Conservation (phyloP, 2,329 filamentous ascomycete genomes). For the Fusarium sp. region DNA sequence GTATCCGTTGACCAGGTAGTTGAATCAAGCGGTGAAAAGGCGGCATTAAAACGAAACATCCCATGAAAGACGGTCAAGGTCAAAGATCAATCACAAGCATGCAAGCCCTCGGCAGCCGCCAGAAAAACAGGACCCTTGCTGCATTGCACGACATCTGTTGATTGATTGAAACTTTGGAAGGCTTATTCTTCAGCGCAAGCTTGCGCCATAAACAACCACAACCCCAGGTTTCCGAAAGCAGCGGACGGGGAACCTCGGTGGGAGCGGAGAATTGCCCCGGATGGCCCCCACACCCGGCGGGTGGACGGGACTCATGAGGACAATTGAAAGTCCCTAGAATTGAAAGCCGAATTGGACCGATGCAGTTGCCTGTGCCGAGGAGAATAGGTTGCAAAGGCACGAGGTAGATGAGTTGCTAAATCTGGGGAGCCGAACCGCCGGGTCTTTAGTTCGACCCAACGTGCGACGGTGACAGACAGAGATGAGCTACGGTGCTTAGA, state of each 20-base stretch:
- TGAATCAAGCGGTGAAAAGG: slow-evolving; percentile 37
- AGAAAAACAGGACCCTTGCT: slow-evolving; percentile 33
- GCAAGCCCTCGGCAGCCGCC: slow-evolving; percentile 8
- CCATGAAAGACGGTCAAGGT: slow-evolving; percentile 41
- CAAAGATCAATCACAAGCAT: slow-evolving; percentile 30
- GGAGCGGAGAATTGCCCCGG: slow-evolving; percentile 6
- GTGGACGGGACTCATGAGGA: background rate
- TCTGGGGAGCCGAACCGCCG: slow-evolving; percentile 9
- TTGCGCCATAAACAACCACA: slow-evolving; percentile 31
- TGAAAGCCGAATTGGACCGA: slow-evolving; percentile 9
- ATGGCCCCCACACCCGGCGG: slow-evolving; percentile 4
- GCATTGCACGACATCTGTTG: slow-evolving; percentile 15
- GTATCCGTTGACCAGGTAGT: slow-evolving; percentile 15
- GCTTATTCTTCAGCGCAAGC: slow-evolving; percentile 7
- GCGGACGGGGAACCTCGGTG: background rate
- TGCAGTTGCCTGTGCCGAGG: slow-evolving; percentile 1
- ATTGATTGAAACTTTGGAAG: background rate
- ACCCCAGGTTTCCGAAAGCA: slow-evolving; percentile 37
- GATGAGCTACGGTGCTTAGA: background rate
- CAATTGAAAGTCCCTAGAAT: background rate
- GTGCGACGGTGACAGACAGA: slow-evolving; percentile 1
- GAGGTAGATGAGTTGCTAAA: slow-evolving; percentile 14
- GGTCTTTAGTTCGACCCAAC: background rate
- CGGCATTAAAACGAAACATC: slow-evolving; percentile 18
- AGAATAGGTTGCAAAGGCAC: background rate